Evolutionary conservation across 75 land plant species (phyloP), one percentile per base, ranked within the genome.

Genomic region (Larix kaempferi): DNA sequence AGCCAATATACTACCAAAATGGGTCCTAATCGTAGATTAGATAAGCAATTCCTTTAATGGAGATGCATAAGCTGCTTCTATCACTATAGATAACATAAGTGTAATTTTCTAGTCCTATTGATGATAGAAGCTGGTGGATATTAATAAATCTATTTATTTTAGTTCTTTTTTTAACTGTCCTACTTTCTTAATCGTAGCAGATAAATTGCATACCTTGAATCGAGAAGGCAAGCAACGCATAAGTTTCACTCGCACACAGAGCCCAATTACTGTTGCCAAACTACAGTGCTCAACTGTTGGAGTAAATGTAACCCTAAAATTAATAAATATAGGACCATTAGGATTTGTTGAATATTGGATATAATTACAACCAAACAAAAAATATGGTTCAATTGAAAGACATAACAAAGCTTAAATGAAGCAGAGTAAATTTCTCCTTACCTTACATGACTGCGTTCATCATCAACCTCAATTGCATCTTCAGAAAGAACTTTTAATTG

Each of bases 201-300:
- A 26, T 35, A 65, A 26, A 35, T 29, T 29, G 5, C 39, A 65
- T 78, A 96, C 99, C 93, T 97, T 97, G 84, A 84, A 97, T 35
- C 98, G 91, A 75, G 98, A 84, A 41, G 99, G 98, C 55, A 97
- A 85, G 76, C 91, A 90, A 41, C 94, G 91, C 88, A 94, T 79
- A 29, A 97, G 92, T 83, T 97, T 93, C 72, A 97, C 95, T 13
- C 99, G 87, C 59, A 97, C 56, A 77, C 92, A 94, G 64, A 97
- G 88, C 17, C 99, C 99, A 84, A 97, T 97, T 27, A 94, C 79
- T 12, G 95, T 91, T n/a, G 98, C 98, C 99, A 97, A 92, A 85
- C 98, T 97, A 69, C 99, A 97, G 80, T 97, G 99, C 69, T 94
- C 92, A 73, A 97, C 93, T 4, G 99, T 97, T 0, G 99, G 99